These are phyloP conservation scores for Podaxis sp. DNA, from an alignment of 768 basidiomycete species.

Conservation along the genomic window DNA sequence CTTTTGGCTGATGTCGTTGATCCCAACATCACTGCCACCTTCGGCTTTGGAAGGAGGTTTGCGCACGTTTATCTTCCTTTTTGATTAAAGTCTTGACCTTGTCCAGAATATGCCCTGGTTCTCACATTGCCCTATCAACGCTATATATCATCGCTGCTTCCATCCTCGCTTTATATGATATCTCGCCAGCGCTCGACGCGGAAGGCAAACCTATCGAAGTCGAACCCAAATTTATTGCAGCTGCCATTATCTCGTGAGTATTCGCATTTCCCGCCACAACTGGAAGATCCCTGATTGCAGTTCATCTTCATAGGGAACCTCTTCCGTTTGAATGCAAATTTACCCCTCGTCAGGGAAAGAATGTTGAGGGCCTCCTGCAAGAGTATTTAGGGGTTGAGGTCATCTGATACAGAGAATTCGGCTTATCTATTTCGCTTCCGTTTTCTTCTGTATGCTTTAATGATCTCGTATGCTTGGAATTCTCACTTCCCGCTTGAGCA, in stretches of 20 bases:
- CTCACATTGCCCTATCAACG: conserved; percentile 1
- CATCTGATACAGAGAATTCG: not conserved
- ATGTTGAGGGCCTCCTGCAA: not conserved
- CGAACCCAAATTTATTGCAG: not conserved
- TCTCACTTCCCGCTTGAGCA: no score
- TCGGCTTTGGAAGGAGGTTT: conserved; percentile 33
- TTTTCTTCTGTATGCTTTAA: no score
- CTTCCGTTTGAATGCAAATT: conserved; percentile 3
- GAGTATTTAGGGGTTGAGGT: not conserved
- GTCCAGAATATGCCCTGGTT: conserved; percentile 14
- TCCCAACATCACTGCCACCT: conserved; percentile 23
- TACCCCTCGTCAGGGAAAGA: not conserved
- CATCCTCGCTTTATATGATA: conserved; percentile 20
- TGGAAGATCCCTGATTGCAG: not conserved
- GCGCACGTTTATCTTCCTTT: not conserved
- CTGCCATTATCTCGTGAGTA: conserved; percentile 10
- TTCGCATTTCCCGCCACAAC: not conserved
- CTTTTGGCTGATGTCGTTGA: conserved; percentile 25
- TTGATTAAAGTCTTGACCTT: not conserved
- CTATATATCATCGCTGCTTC: conserved; percentile 7
- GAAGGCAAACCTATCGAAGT: conserved; percentile 4
- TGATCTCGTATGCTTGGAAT: no score
- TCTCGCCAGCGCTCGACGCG: conserved; percentile 16
- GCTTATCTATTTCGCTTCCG: no score
- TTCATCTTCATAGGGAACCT: not conserved